Base-by-base conservation (phyloP, 169 alveolate genomes). In the Pseudocohnilembus persalinus region DNA sequence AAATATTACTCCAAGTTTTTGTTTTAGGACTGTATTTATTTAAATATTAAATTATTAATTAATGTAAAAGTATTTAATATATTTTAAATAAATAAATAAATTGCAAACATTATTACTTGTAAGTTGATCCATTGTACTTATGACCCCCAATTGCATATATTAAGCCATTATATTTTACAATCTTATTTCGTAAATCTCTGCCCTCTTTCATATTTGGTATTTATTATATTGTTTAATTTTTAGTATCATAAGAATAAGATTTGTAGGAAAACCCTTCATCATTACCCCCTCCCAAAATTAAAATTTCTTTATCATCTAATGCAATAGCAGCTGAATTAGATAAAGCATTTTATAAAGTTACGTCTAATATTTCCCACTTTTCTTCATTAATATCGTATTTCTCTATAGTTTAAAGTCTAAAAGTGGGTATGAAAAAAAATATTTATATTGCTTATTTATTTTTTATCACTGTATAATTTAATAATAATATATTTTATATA, bases 91-190 rank as follows among this genome's bases (percentile, higher is more conserved):
- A n/a, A n/a, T n/a, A n/a, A n/a, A n/a, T n/a, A n/a, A n/a, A n/a
- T n/a, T n/a, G n/a, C n/a, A n/a, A n/a, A n/a, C n/a, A n/a, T n/a
- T n/a, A n/a, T 49, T 49, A 49, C 68, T 49, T 49, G 20, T 49
- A 49, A 49, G 68, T 11, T 49, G 68, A 4, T 49, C 68, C 68
- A 20, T 80, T 31, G n/a, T 49, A 77, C 35, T 89, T 91, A 33
- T 91, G 83, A 0, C 96, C 96, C 16, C 96, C 96, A 31, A 89
- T 92, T 24, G 95, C 94, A 83, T 83, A 93, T n/a, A 92, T 90
- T n/a, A 77, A 29, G 28, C 92, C 93, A n/a, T 89, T 90, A 78
- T 73, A 83, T 34, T 73, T 85, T 26, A 88, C 90, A 4, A 91
- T 87, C 78, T 93, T 93, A 79, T 93, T 93, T 65, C 96, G 89